phyloP scores from a whole-genome alignment of 257 asterid genomes.

The Nicotiana otophora region DNA sequence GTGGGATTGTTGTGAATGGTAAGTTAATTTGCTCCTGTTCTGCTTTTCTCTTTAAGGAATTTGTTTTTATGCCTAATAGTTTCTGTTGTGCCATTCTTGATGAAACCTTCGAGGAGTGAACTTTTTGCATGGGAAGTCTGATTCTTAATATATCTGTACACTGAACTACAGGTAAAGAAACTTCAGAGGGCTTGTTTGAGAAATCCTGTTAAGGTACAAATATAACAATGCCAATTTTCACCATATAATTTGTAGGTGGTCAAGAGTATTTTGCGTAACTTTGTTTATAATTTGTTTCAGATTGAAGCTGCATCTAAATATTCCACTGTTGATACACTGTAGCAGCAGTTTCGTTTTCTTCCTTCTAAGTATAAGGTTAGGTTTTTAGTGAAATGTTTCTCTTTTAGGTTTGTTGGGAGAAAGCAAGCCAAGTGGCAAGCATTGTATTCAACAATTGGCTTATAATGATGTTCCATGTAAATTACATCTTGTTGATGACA shows the following conservation, averaged over 20 bases:
- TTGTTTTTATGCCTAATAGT: not conserved
- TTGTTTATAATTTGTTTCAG: constrained; percentile 29
- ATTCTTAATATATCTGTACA: not conserved
- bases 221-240: not conserved
- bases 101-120: not conserved
- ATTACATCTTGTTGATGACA: no score
- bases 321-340: constrained; percentile 88
- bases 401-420: not conserved
- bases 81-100: not conserved
- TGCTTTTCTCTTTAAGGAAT: not conserved
- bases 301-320: constrained; percentile 84
- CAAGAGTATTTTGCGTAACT: not conserved
- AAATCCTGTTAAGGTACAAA: constrained; percentile 81
- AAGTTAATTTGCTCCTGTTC: not conserved
- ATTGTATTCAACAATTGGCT: no score
- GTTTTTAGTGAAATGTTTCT: not conserved
- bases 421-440: not conserved
- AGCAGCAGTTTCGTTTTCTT: constrained; percentile 70
- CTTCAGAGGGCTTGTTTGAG: constrained; percentile 89
- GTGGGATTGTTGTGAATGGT: not conserved
- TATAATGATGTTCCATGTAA: no score
- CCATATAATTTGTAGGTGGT: not conserved
- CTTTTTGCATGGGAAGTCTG: not conserved
- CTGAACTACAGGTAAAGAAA: constrained; percentile 66
- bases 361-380: constrained; percentile 85